These are phyloP conservation scores for Zoysia matrella DNA, from an alignment of 202 grass and related monocot genomes.

Conservation along the genomic window DNA sequence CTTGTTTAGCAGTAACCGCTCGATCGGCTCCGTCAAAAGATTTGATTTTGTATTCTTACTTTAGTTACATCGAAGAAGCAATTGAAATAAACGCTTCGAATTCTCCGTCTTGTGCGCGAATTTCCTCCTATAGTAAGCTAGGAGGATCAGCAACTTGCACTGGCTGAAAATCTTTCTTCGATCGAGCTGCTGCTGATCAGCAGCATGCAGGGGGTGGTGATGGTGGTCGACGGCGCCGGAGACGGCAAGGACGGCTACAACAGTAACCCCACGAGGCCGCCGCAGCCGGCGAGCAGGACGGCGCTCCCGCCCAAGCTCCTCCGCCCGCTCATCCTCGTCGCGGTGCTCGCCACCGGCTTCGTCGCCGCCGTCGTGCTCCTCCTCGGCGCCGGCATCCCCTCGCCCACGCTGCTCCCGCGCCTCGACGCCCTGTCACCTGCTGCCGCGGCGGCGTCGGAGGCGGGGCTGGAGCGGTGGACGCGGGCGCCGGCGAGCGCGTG, in stretches of 20 bases:
- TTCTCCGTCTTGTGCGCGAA: not conserved
- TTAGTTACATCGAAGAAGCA: not conserved
- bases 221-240: not conserved
- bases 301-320: slow-evolving; percentile 37
- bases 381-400: not conserved
- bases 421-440: not conserved
- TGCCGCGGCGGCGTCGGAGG: too few relatives aligned
- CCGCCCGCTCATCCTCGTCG: slow-evolving; percentile 44
- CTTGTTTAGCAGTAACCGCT: too few relatives aligned
- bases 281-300: not conserved
- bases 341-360: slow-evolving; percentile 47
- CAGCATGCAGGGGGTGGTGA: slow-evolving; percentile 19
- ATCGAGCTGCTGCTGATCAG: not conserved
- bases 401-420: slow-evolving; percentile 5
- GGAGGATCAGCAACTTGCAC: not conserved
- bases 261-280: not conserved
- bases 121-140: not conserved
- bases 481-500: slow-evolving; percentile 41
- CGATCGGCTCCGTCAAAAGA: too few relatives aligned
- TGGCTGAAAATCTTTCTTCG: not conserved
- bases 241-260: slow-evolving; percentile 3
- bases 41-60: too few relatives aligned
- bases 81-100: not conserved
- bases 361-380: slow-evolving; percentile 32
- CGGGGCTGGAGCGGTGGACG: slow-evolving; percentile 20